Evolutionary conservation across 371 early-diverging fungal genomes (phyloP).

Genomic region (Mortierella sp.): DNA sequence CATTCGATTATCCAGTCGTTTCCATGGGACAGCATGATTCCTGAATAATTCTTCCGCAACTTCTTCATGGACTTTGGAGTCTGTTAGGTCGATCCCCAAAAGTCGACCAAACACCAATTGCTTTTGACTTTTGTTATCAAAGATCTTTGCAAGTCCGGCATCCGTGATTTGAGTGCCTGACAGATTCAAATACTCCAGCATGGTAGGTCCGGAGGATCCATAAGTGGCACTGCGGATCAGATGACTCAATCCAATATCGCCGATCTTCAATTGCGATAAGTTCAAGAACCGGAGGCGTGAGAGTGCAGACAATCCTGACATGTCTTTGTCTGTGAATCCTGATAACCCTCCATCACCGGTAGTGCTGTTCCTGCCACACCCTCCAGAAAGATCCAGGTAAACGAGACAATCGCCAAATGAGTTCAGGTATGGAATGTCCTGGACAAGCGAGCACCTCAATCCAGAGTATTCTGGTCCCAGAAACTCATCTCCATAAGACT

Average conservation of each 20-base stretch:
- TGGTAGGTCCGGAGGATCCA: slow-evolving; percentile 30
- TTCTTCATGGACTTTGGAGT: slow-evolving; percentile 19
- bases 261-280: slow-evolving; percentile 25
- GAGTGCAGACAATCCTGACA: slow-evolving; percentile 33
- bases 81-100: slow-evolving; percentile 41
- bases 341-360: neutral
- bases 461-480: slow-evolving; percentile 44
- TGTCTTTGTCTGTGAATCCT: slow-evolving; percentile 35
- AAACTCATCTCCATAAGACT: slow-evolving; percentile 27
- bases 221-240: slow-evolving; percentile 36
- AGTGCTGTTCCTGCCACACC: slow-evolving; percentile 1
- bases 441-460: slow-evolving; percentile 23
- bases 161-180: slow-evolving; percentile 33
- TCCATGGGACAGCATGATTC: neutral
- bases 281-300: slow-evolving; percentile 34
- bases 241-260: slow-evolving; percentile 46
- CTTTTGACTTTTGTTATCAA: neutral
- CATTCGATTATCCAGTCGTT: slow-evolving; percentile 2
- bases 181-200: slow-evolving; percentile 40
- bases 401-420: slow-evolving; percentile 43
- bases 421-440: slow-evolving; percentile 29
- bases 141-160: slow-evolving; percentile 24
- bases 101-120: slow-evolving; percentile 22
- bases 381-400: slow-evolving; percentile 47
- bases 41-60: slow-evolving; percentile 12